Conservation (phyloP, 768 basidiomycete species). For the Leccinum aurantiacum region DNA sequence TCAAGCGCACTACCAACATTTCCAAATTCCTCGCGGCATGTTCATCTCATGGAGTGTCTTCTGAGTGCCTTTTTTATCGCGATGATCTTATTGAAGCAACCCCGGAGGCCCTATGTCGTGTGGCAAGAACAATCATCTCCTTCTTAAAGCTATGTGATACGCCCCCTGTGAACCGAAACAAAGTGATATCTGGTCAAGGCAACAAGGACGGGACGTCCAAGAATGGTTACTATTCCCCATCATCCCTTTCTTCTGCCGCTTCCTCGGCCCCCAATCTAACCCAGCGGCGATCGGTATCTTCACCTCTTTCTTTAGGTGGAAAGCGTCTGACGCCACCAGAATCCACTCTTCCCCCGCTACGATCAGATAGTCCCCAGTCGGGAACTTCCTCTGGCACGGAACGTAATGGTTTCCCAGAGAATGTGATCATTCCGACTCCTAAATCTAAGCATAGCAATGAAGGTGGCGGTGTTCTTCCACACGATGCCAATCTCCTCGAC, state of each 20-base stretch:
- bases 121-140: slow-evolving; percentile 71
- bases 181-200: slow-evolving; percentile 44
- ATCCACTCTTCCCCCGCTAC: slow-evolving; percentile 47
- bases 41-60: slow-evolving; percentile 59
- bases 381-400: slow-evolving; percentile 36
- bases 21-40: slow-evolving; percentile 79
- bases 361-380: slow-evolving; percentile 58
- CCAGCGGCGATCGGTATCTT: slow-evolving; percentile 40
- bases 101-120: slow-evolving; percentile 63
- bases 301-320: slow-evolving; percentile 33
- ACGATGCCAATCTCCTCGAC: slow-evolving; percentile 26
- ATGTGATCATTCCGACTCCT: slow-evolving; percentile 38
- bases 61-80: slow-evolving; percentile 63
- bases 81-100: slow-evolving; percentile 67
- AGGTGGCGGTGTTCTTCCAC: slow-evolving; percentile 7
- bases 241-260: slow-evolving; percentile 42
- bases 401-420: slow-evolving; percentile 33
- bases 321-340: slow-evolving; percentile 54
- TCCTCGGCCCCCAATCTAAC: slow-evolving; percentile 64
- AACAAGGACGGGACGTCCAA: slow-evolving; percentile 31
- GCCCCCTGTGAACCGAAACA: slow-evolving; percentile 46
- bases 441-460: slow-evolving; percentile 28
- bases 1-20: slow-evolving; percentile 66
- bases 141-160: slow-evolving; percentile 63
- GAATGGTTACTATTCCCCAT: slow-evolving; percentile 37